Percentiles rank a stretch among this genome's conserved stretches.
Conservation (phyloP, 495 filamentous ascomycete species). For the Aspergillus panamensis region DNA sequence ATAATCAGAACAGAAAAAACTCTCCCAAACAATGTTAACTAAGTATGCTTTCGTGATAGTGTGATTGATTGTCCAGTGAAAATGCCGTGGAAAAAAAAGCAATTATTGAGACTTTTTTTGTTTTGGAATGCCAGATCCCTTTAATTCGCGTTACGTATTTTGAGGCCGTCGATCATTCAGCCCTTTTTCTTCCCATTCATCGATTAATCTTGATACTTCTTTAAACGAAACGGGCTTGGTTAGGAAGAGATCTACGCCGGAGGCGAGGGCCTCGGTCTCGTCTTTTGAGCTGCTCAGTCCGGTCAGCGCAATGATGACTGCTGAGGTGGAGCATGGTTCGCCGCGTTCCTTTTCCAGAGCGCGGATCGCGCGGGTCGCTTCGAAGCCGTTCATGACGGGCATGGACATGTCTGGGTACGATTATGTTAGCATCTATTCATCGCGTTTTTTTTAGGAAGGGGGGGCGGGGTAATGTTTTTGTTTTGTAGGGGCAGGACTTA, state of each 20-base stretch:
- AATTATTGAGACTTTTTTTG: too few species aligned
- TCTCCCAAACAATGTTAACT: neutral
- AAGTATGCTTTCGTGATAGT: neutral
- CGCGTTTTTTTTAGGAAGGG: too few species aligned
- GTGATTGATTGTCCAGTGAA: neutral
- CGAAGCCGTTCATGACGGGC: constrained; percentile 76
- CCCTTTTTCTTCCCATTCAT: constrained; percentile 43
- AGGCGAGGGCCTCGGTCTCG: constrained; percentile 61
- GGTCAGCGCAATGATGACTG: constrained; percentile 67
- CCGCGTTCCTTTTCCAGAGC: constrained; percentile 52
- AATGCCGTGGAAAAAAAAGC: neutral
- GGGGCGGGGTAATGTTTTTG: too few species aligned
- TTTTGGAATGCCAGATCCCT: too few species aligned
- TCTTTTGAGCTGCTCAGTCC: constrained; percentile 61
- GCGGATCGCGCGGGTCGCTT: constrained; percentile 65
- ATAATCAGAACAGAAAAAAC: neutral
- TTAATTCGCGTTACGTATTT: neutral
- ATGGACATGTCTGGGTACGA: constrained; percentile 60
- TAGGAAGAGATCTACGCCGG: constrained; percentile 69
- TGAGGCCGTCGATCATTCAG: constrained; percentile 7
- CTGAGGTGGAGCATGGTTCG: constrained; percentile 29
- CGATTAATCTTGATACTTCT: constrained; percentile 44
- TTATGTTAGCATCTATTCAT: neutral
- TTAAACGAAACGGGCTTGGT: constrained; percentile 65
- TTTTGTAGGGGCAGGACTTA: constrained; percentile 15